Base-by-base conservation (phyloP, 2,329 filamentous ascomycete species). In the Hymenoscyphus salicellus region DNA sequence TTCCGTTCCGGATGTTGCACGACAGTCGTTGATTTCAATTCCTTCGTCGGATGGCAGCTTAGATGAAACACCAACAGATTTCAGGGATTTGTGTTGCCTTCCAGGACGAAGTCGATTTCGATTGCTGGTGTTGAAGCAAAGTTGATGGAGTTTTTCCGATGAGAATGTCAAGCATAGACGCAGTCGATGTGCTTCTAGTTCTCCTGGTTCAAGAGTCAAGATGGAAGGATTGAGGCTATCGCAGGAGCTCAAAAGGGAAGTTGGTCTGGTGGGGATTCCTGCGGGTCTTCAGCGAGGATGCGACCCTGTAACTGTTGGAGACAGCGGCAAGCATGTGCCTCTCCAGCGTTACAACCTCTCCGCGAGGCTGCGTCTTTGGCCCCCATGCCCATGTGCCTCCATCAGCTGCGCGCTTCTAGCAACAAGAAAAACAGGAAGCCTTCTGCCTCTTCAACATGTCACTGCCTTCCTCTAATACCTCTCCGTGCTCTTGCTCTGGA, bases 401-500 rank as follows among this genome's bases (percentile, higher is more conserved):
- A 52, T 52, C 30, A 55, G 26, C 26, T n/a, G 46, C 4, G 32
- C 46, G 49, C 60, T 55, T 61, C 41, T 28, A 17, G 17, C 23
- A 32, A 52, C 32, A 32, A 38, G 32, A 26, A 59, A 58, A 36
- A 58, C 30, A 28, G 32, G 61, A 65, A 36, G 3, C 10, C 63
- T 61, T 20, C 41, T 60, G 49, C 52, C 63, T 58, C 66, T 68
- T 20, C 30, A 66, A 65, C 55, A 41, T 52, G 64, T 49, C 33
- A 1, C 23, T 2, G 26, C n/a, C 2, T 60, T 17, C 3, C 43
- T 49, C 33, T 23, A 32, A 23, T 41, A 17, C 6, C 16, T 38
- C 14, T 8, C 5, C 57, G 23, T n/a, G 8, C 38, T 16, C 10
- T 41, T 59, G 17, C 32, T 63, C 55, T 61, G 16, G n/a, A 38